Conservation (phyloP, 2,329 filamentous ascomycete genomes). For the Xylaria sp. region DNA sequence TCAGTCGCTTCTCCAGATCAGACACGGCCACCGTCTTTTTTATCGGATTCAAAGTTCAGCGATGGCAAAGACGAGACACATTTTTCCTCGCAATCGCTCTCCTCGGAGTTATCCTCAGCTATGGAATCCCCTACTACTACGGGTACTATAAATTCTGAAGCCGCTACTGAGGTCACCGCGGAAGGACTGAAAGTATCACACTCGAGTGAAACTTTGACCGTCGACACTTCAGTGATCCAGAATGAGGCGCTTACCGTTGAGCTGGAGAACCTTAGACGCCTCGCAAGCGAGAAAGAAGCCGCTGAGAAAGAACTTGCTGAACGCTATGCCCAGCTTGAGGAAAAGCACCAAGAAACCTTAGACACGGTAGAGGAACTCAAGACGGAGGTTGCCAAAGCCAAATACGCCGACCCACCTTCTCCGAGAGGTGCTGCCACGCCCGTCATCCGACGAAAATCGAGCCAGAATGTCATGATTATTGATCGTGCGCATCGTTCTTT, state of each 20-base stretch:
- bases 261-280: constrained; percentile 73
- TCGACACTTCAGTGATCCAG: constrained; percentile 49
- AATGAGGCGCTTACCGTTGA: constrained; percentile 68
- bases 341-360: constrained; percentile 82
- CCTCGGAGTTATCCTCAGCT: constrained; percentile 90
- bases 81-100: constrained; percentile 90
- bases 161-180: constrained; percentile 46
- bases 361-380: constrained; percentile 92
- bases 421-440: constrained; percentile 71
- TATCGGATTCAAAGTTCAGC: constrained; percentile 78
- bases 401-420: constrained; percentile 67
- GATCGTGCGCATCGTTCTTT: constrained; percentile 94
- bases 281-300: constrained; percentile 80
- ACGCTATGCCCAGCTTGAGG: constrained; percentile 85
- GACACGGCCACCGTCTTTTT: constrained; percentile 80
- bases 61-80: constrained; percentile 72
- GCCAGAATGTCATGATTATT: constrained; percentile 85
- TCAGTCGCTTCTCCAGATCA: constrained; percentile 62
- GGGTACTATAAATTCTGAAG: constrained; percentile 71
- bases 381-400: constrained; percentile 83
- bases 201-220: constrained; percentile 52
- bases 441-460: constrained; percentile 93
- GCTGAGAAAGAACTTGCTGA: constrained; percentile 77
- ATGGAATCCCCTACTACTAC: constrained; percentile 76
- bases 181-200: constrained; percentile 62